phyloP scores from a whole-genome alignment of 2,329 filamentous ascomycete genomes.

The Cercospora nicotianae region DNA sequence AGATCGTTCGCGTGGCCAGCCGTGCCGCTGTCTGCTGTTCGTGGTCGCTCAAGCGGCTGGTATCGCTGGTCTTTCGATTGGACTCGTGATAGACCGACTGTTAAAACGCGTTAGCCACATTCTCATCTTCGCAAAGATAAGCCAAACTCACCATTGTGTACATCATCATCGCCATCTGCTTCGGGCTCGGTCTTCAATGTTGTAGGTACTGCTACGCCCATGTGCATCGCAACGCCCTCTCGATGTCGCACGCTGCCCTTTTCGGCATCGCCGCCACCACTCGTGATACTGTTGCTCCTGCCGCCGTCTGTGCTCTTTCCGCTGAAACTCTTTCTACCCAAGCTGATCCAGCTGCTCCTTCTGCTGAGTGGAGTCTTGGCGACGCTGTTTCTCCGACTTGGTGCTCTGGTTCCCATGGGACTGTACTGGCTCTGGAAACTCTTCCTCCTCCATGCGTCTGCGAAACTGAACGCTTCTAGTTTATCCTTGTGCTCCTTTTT shows the following conservation, averaged over 20 bases:
- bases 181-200: constrained; percentile 41
- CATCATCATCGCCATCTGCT: constrained; percentile 49
- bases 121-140: background rate
- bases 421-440: constrained; percentile 49
- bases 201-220: constrained; percentile 30
- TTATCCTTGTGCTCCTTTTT: constrained; percentile 53
- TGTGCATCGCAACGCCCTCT: constrained; percentile 17
- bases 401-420: constrained; percentile 51
- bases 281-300: constrained; percentile 28
- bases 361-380: constrained; percentile 19
- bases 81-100: constrained; percentile 40
- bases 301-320: constrained; percentile 20
- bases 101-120: constrained; percentile 3
- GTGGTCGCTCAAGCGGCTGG: constrained; percentile 26
- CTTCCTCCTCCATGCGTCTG: constrained; percentile 49
- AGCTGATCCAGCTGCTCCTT: constrained; percentile 35
- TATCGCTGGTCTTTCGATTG: constrained; percentile 33
- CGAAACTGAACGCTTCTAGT: constrained; percentile 51
- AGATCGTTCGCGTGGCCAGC: constrained; percentile 28
- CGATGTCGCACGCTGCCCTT: constrained; percentile 22
- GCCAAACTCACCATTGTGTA: constrained; percentile 47
- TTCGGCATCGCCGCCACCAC: constrained; percentile 19
- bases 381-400: constrained; percentile 39
- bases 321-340: constrained; percentile 30
- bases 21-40: constrained; percentile 32